Evolutionary conservation across 2,329 filamentous ascomycete genomes (phyloP).

Genomic region (Calonectria pseudoturangicola): DNA sequence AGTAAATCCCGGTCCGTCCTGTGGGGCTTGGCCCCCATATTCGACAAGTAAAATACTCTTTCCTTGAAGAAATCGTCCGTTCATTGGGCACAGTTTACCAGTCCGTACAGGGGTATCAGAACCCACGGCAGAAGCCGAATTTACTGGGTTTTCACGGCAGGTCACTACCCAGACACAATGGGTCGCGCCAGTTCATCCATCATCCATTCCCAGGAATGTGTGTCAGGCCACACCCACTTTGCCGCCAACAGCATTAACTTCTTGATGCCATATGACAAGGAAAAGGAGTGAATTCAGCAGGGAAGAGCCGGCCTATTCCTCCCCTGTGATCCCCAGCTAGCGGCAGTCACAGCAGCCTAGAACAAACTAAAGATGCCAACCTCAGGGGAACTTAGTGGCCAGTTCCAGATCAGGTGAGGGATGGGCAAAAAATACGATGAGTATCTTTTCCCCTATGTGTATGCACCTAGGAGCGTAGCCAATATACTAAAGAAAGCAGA

Average conservation of each 20-base stretch:
- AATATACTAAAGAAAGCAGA: slow-evolving; percentile 1
- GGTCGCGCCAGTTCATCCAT: slow-evolving; percentile 25
- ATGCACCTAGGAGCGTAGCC: background rate
- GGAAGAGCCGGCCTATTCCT: slow-evolving; percentile 1
- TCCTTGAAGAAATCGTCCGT: too few species aligned
- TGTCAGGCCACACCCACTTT: slow-evolving; percentile 6
- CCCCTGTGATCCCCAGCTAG: slow-evolving; percentile 4
- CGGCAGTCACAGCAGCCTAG: slow-evolving; percentile 24
- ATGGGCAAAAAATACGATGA: slow-evolving; percentile 7
- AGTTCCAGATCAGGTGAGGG: background rate
- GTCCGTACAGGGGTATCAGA: too few species aligned
- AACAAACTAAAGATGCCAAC: slow-evolving; percentile 19
- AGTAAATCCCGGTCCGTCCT: too few species aligned
- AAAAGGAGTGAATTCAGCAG: background rate
- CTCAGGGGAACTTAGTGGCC: slow-evolving; percentile 19
- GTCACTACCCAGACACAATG: background rate
- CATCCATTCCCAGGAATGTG: slow-evolving; percentile 16
- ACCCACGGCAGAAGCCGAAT: too few species aligned
- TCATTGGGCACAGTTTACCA: too few species aligned
- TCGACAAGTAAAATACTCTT: too few species aligned
- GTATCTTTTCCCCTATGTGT: background rate
- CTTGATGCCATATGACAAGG: slow-evolving; percentile 11
- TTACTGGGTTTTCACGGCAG: background rate
- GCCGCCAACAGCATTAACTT: slow-evolving; percentile 1
- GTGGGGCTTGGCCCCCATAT: too few species aligned